Conservation (phyloP, 257 asterid species). For the Nemophila menziesii region DNA sequence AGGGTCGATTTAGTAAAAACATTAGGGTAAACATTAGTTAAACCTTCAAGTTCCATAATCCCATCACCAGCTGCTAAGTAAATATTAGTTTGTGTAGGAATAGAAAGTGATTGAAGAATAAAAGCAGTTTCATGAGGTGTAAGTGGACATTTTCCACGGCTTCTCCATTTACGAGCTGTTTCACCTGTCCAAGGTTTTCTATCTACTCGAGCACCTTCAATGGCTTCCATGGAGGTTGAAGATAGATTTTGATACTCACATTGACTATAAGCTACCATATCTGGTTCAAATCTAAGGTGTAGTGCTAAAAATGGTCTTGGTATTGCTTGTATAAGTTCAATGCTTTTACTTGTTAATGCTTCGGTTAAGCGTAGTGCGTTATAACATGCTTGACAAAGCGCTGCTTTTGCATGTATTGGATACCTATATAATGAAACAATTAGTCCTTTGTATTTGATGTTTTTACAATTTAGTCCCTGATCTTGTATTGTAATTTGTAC, state of each 20-base stretch:
- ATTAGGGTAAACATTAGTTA: constrained; percentile 55
- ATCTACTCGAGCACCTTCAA: constrained; percentile 70
- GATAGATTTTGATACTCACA: constrained; percentile 64
- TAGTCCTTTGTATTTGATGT: too few relatives aligned
- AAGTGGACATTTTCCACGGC: constrained; percentile 88
- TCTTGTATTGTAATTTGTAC: not conserved
- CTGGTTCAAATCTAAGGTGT: constrained; percentile 97
- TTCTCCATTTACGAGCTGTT: constrained; percentile 78
- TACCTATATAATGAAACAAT: constrained; percentile 44
- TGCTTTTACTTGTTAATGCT: constrained; percentile 49
- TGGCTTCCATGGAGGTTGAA: constrained; percentile 49
- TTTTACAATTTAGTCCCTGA: too few relatives aligned
- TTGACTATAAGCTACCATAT: constrained; percentile 98
- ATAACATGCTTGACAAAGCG: constrained; percentile 90
- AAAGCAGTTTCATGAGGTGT: constrained; percentile 84
- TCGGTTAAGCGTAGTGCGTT: constrained; percentile 57
- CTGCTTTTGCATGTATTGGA: constrained; percentile 76
- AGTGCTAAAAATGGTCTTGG: constrained; percentile 98
- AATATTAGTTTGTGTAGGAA: constrained; percentile 62
- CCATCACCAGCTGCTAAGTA: constrained; percentile 98
- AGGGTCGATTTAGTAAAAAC: constrained; percentile 63
- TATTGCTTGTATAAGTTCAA: constrained; percentile 69
- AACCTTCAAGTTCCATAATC: constrained; percentile 72
- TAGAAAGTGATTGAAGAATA: constrained; percentile 67
- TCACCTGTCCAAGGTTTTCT: constrained; percentile 91